Base-by-base conservation (phyloP, 257 asterid species). In the Capsicum chinense region DNA sequence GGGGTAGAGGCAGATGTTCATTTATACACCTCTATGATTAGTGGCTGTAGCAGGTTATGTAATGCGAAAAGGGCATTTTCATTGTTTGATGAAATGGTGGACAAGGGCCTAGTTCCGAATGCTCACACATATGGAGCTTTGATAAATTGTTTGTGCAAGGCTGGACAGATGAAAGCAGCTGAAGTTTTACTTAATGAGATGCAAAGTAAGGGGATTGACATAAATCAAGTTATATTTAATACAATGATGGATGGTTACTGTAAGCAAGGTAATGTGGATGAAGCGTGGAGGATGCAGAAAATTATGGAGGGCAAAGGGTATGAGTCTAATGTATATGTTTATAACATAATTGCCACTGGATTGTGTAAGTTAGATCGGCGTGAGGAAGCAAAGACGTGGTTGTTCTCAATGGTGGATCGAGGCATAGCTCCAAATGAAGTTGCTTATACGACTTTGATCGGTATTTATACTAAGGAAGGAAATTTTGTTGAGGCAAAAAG, bases 191-290 rank as follows among this genome's bases (percentile, higher is more conserved):
- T 95, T 47, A 76, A 85, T 3, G 99, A 97, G 88, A 95, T 97
- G 99, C 98, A 91, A 63, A 88, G 85, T 56, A 91, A 89, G 71
- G 98, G 98, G 80, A 86, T 95, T 80, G 91, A 91, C 85, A 67
- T 88, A 35, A 93, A 91, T 81, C 89, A 87, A 5, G 93, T 93
- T 59, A 87, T 93, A 83, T 95, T 91, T 85, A 97, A 95, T 86
- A 93, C 95, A 10, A 48, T 93, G 89, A 90, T 97, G 92, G 97
- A 93, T 87, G 98, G 98, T 48, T 97, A 92, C 86, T 93, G 96
- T 83, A 97, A 91, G 92, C 85, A 85, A 78, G 98, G 99, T 70
- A 90, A 87, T 94, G 85, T 97, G 0, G 93, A 91, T n/a, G 95
- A 93, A 87, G 99, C 95, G 26, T 52, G 88, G 92, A 89, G 87